These are phyloP conservation scores for Plectranthus barbatus DNA, from an alignment of 257 asterid genomes.

Conservation along the genomic window DNA sequence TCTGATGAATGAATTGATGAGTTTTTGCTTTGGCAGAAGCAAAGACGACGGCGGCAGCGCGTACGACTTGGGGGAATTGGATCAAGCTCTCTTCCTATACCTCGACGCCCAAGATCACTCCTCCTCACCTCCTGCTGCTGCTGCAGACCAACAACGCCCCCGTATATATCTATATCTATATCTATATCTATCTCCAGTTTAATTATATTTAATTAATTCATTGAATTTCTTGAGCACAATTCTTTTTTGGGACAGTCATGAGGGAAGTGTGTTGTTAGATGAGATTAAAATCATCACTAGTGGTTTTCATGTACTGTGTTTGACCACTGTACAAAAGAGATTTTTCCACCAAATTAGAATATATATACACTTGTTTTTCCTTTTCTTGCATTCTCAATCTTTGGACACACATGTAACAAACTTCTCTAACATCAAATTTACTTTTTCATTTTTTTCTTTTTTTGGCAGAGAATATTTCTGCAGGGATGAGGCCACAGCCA, in stretches of 20 bases:
- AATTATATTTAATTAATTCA: background rate
- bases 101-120: conserved; percentile 51
- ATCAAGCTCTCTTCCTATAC: conserved; percentile 59
- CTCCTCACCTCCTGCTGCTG: no score
- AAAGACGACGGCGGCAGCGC: conserved; percentile 45
- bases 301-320: conserved; percentile 36
- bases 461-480: conserved; percentile 45
- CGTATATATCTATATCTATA: conserved; percentile 10
- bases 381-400: background rate
- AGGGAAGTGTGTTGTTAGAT: conserved; percentile 21
- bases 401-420: conserved; percentile 39
- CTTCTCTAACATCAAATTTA: conserved; percentile 2
- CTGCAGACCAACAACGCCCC: conserved; percentile 28
- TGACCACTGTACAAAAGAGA: conserved; percentile 46
- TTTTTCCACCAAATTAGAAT: no score
- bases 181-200: background rate
- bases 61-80: conserved; percentile 62
- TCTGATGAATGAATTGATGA: background rate
- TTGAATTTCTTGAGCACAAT: conserved; percentile 28
- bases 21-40: conserved; percentile 24
- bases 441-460: background rate
- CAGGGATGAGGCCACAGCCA: conserved; percentile 67
- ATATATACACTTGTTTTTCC: background rate
- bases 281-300: conserved; percentile 12
- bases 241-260: conserved; percentile 13